phyloP scores from a whole-genome alignment of 2,329 filamentous ascomycete species.

The Diaporthe citriasiana region DNA sequence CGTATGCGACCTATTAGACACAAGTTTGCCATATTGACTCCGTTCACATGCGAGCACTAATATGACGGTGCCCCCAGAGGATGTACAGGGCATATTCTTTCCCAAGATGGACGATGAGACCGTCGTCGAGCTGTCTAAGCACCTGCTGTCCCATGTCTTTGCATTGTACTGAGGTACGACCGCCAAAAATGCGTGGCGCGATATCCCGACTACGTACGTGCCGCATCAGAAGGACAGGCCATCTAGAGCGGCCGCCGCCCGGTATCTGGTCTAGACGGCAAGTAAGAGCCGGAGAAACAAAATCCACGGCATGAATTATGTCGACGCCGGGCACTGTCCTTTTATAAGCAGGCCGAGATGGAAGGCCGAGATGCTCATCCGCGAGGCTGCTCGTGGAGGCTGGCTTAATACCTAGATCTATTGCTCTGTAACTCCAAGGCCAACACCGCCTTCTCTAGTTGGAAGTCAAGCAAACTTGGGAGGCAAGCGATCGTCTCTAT shows the following conservation, averaged over 20 bases:
- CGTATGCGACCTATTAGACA: neutral
- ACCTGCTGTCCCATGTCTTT: conserved; percentile 46
- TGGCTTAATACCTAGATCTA: neutral
- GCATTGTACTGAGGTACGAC: conserved; percentile 45
- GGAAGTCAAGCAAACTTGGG: neutral
- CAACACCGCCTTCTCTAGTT: neutral
- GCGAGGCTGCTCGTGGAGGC: neutral
- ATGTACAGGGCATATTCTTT: conserved; percentile 47
- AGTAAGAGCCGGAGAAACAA: neutral
- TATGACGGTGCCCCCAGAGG: conserved; percentile 43
- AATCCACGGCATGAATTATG: neutral
- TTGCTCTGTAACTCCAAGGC: neutral
- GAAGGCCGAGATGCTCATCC: conserved; percentile 40
- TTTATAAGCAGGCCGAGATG: conserved; percentile 7
- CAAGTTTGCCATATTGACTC: neutral
- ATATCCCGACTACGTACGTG: conserved; percentile 13
- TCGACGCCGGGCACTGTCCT: neutral
- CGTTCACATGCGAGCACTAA: conserved; percentile 41
- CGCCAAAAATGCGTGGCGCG: conserved; percentile 45
- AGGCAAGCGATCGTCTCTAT: neutral
- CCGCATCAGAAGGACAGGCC: neutral
- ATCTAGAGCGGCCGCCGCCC: neutral
- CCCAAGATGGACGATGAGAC: conserved; percentile 45
- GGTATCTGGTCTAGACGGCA: neutral
- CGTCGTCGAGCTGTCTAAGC: conserved; percentile 42